A percentile compares a stretch with the other conserved stretches of the same genome.
phyloP scores from a whole-genome alignment of 139 green algal genomes.

The Tetraselmis chui region DNA sequence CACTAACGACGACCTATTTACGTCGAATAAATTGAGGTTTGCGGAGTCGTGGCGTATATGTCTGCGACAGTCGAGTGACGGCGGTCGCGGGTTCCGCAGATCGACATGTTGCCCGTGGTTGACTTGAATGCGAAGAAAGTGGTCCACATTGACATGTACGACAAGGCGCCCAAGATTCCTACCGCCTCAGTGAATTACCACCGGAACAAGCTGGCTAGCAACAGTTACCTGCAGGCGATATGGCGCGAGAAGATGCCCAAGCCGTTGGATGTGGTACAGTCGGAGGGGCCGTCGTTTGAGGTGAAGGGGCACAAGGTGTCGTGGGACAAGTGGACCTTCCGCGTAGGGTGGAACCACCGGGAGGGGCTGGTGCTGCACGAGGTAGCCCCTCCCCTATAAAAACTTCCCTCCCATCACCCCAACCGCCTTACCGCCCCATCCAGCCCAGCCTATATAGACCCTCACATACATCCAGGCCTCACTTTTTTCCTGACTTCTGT shows the following conservation, averaged over 20 bases:
- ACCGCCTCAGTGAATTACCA: constrained; percentile 58
- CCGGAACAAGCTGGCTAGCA: constrained; percentile 12
- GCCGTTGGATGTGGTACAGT: constrained; percentile 68
- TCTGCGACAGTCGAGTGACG: too few relatives aligned
- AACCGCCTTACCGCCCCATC: not conserved
- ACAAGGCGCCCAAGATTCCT: constrained; percentile 23
- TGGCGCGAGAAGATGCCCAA: constrained; percentile 45
- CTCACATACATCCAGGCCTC: too few relatives aligned
- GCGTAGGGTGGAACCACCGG: constrained; percentile 79
- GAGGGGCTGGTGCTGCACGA: constrained; percentile 86
- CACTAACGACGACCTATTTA: too few relatives aligned
- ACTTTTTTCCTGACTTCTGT: too few relatives aligned
- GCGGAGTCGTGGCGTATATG: too few relatives aligned
- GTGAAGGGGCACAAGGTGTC: constrained; percentile 51
- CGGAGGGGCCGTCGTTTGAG: constrained; percentile 64
- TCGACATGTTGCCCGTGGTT: constrained; percentile 64
- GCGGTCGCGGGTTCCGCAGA: too few relatives aligned
- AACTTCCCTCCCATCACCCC: not conserved
- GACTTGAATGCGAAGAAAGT: constrained; percentile 64
- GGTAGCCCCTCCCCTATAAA: constrained; percentile 14
- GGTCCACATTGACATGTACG: constrained; percentile 48
- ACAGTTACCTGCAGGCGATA: not conserved
- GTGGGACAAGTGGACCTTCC: constrained; percentile 83
- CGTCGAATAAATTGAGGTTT: too few relatives aligned
- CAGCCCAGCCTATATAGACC: too few relatives aligned